Evolutionary conservation across 140 eudicot species (phyloP).

Genomic region (Oenanthe javanica): DNA sequence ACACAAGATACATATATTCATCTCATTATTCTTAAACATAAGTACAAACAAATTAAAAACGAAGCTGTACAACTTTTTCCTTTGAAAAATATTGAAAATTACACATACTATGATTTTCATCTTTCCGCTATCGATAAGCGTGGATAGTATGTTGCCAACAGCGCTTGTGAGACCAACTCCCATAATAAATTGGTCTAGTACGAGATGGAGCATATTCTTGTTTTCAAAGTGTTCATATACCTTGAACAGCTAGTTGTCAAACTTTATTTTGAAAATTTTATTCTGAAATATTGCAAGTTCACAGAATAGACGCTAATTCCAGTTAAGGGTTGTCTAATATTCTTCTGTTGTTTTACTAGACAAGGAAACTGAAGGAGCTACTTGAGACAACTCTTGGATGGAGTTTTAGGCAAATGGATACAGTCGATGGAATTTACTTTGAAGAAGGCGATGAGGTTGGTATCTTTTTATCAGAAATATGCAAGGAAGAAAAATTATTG

Average conservation of each 20-base stretch:
- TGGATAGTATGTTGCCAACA: too few species aligned
- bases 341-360: conserved; percentile 29
- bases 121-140: too few species aligned
- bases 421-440: conserved; percentile 44
- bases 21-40: too few species aligned
- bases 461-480: background rate
- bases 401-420: conserved; percentile 44
- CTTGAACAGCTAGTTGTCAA: background rate
- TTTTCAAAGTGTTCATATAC: background rate
- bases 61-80: too few species aligned
- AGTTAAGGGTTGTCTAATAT: background rate
- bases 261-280: too few species aligned
- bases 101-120: too few species aligned
- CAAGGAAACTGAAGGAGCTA: conserved; percentile 60
- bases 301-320: background rate
- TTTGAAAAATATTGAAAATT: too few species aligned
- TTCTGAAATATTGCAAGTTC: background rate
- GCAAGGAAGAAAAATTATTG: background rate
- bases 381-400: conserved; percentile 79
- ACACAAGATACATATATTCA: too few species aligned
- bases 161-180: too few species aligned
- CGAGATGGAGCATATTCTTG: too few species aligned
- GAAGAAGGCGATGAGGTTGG: conserved; percentile 89
- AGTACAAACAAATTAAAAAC: too few species aligned
- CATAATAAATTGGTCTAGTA: too few species aligned